phyloP scores from a whole-genome alignment of 345 rosid species.

The Hibiscus tridactylites region DNA sequence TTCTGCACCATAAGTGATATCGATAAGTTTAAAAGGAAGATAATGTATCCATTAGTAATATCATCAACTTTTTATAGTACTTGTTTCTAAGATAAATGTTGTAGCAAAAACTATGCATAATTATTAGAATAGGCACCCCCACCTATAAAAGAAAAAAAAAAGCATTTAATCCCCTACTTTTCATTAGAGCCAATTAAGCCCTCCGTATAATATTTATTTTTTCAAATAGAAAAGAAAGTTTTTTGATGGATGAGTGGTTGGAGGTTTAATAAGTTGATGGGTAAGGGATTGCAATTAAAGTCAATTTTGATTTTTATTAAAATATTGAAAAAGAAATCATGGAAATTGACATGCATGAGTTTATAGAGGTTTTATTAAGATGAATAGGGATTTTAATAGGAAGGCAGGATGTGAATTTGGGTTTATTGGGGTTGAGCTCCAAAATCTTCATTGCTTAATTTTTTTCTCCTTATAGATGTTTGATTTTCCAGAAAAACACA shows the following conservation, averaged over 20 bases:
- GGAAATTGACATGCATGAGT: not conserved
- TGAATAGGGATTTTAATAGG: not conserved
- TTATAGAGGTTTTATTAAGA: not conserved
- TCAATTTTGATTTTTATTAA: not conserved
- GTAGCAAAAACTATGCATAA: not conserved
- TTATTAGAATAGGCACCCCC: not conserved
- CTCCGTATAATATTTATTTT: not conserved
- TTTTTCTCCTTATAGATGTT: not conserved
- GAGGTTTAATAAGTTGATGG: not conserved
- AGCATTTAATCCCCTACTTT: not conserved
- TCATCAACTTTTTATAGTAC: not conserved
- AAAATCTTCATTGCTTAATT: not conserved
- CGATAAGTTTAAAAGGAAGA: not conserved
- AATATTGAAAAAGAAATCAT: not conserved
- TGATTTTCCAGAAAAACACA: not conserved
- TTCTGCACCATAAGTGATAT: slow-evolving; percentile 42
- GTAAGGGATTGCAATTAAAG: not conserved
- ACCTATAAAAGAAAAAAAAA: not conserved
- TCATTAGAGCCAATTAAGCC: not conserved
- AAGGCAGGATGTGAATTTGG: not conserved
- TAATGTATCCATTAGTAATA: not conserved
- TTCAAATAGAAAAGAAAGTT: not conserved
- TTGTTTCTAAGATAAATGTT: not conserved
- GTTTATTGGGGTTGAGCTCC: not conserved
- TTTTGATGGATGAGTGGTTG: not conserved